Evolutionary conservation across 116 monocot genomes (phyloP).

Genomic region (Papilionanthe hybrid): DNA sequence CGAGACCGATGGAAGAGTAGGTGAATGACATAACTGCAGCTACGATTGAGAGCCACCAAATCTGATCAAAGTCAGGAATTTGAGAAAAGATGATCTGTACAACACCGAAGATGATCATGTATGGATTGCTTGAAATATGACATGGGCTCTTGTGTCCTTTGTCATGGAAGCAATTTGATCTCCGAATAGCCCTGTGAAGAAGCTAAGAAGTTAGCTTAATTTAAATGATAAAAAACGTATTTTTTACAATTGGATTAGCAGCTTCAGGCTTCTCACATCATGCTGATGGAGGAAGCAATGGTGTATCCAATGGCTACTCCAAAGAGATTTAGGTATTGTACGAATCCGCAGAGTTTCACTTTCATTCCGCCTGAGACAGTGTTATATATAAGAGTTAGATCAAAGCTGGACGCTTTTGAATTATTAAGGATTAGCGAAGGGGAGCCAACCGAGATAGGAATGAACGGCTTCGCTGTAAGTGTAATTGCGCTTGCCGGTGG

Average conservation of each 20-base stretch:
- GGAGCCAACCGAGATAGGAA: slow-evolving; percentile 49
- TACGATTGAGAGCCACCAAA: slow-evolving; percentile 82
- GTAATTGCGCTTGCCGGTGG: slow-evolving; percentile 72
- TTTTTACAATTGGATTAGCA: neutral
- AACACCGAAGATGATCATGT: slow-evolving; percentile 73
- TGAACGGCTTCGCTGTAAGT: slow-evolving; percentile 82
- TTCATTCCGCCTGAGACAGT: slow-evolving; percentile 42
- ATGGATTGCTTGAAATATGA: slow-evolving; percentile 39
- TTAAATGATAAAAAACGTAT: neutral
- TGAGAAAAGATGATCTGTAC: slow-evolving; percentile 64
- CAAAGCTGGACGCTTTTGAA: neutral
- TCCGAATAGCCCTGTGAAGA: slow-evolving; percentile 46
- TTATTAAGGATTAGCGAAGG: neutral
- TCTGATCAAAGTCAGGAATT: slow-evolving; percentile 79
- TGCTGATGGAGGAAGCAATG: slow-evolving; percentile 87
- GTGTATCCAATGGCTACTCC: slow-evolving; percentile 88
- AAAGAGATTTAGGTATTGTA: slow-evolving; percentile 74
- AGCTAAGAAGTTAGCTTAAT: neutral
- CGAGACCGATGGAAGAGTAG: slow-evolving; percentile 70
- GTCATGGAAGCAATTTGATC: slow-evolving; percentile 64
- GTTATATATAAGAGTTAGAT: neutral
- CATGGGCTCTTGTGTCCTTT: slow-evolving; percentile 57
- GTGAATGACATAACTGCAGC: slow-evolving; percentile 86
- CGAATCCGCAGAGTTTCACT: slow-evolving; percentile 62
- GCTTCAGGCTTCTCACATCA: slow-evolving; percentile 44